These are phyloP conservation scores for Sclerotinia trifoliorum DNA, from an alignment of 2,329 filamentous ascomycete genomes.

Conservation along the genomic window DNA sequence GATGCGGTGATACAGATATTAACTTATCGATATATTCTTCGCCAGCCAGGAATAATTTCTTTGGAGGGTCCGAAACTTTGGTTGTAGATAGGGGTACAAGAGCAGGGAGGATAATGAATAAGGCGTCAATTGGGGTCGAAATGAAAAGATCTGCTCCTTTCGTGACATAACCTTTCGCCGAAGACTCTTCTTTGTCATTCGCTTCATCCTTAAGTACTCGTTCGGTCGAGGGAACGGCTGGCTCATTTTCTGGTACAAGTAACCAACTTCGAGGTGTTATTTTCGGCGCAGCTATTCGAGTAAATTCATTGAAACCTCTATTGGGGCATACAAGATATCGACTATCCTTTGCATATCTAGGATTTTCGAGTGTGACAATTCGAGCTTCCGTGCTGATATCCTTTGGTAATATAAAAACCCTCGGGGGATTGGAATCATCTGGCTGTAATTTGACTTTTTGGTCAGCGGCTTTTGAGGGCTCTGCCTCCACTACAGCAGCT, in stretches of 20 bases:
- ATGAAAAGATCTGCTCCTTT: conserved; percentile 74
- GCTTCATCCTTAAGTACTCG: conserved; percentile 29
- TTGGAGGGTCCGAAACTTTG: conserved; percentile 49
- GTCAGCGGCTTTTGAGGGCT: conserved; percentile 33
- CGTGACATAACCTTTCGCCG: conserved; percentile 52
- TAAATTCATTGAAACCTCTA: conserved; percentile 65
- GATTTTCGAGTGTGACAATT: conserved; percentile 60
- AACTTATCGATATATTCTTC: conserved; percentile 72
- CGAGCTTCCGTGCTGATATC: conserved; percentile 53
- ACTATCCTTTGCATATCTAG: conserved; percentile 53
- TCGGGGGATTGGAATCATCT: conserved; percentile 46
- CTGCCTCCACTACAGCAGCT: conserved; percentile 23
- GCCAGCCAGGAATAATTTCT: conserved; percentile 64
- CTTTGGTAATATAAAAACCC: conserved; percentile 61
- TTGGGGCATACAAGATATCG: conserved; percentile 63
- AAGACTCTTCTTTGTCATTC: conserved; percentile 25
- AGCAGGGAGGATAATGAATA: conserved; percentile 79
- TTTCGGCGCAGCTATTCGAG: conserved; percentile 53
- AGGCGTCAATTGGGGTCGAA: conserved; percentile 77
- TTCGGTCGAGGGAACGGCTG: conserved; percentile 27
- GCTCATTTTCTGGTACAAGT: conserved; percentile 39
- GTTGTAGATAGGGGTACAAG: conserved; percentile 51
- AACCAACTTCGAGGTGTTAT: conserved; percentile 62
- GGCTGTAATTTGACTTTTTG: conserved; percentile 37
- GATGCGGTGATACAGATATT: conserved; percentile 53